phyloP scores from a whole-genome alignment of 495 filamentous ascomycete genomes.

The Amphirosellinia nigrospora region DNA sequence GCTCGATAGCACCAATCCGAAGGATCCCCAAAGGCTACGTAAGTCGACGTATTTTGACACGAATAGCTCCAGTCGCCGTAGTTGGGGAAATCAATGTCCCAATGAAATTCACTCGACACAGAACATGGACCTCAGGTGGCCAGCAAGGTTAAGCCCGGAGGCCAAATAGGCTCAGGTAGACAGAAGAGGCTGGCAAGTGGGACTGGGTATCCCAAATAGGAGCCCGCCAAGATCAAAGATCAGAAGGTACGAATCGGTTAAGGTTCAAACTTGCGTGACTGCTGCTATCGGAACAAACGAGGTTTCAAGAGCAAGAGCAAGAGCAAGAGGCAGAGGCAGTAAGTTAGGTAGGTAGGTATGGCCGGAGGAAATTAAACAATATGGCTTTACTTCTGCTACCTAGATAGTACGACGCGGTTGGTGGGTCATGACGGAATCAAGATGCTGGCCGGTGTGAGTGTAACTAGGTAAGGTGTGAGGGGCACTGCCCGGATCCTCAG shows the following conservation, averaged over 20 bases:
- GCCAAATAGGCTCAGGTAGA: not conserved
- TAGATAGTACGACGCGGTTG: not conserved
- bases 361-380: not conserved
- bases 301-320: not conserved
- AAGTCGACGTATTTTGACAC: not conserved
- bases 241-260: not conserved
- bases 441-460: conserved; percentile 6
- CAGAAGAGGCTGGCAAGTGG: not conserved
- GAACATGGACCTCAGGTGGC: conserved; percentile 4
- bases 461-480: not conserved
- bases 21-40: not conserved
- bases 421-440: conserved; percentile 20
- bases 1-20: not conserved
- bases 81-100: not conserved
- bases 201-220: not conserved
- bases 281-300: not conserved
- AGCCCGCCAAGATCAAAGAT: not conserved
- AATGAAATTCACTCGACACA: not conserved
- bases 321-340: too few relatives aligned
- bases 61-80: not conserved
- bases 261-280: not conserved
- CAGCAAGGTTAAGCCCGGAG: not conserved
- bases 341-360: too few relatives aligned
- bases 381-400: not conserved
- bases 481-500: not conserved